Percentiles rank a stretch among this genome's conserved stretches.
Evolutionary conservation across 768 basidiomycete species (phyloP).

Genomic region (Sarcomyxa edulis): DNA sequence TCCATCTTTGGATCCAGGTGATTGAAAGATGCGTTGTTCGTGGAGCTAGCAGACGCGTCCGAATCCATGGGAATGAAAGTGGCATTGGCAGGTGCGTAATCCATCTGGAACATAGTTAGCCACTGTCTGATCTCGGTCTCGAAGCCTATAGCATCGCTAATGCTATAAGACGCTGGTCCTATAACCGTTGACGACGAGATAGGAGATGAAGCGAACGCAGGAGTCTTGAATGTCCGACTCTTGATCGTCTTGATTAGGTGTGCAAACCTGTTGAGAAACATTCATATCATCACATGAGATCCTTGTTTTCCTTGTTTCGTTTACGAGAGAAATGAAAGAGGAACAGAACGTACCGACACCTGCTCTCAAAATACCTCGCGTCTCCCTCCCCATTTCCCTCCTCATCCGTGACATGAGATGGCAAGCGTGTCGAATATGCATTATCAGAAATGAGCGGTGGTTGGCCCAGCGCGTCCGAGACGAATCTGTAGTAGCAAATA

Average conservation of each 20-base stretch:
- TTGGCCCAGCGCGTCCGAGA: constrained; percentile 63
- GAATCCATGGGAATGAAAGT: neutral
- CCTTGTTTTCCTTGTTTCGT: too few relatives aligned
- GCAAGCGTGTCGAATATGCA: constrained; percentile 51
- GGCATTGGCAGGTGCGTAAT: neutral
- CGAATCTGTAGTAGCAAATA: constrained; percentile 39
- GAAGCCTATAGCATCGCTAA: constrained; percentile 57
- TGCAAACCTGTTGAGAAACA: too few relatives aligned
- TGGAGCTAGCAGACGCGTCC: neutral
- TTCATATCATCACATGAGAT: too few relatives aligned
- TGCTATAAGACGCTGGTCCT: constrained; percentile 42
- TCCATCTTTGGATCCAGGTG: constrained; percentile 17
- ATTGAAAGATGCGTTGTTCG: neutral
- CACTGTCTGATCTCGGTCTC: constrained; percentile 54
- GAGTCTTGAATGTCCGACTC: constrained; percentile 34
- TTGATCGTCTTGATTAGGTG: constrained; percentile 60
- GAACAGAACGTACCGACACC: constrained; percentile 50
- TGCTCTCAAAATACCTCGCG: constrained; percentile 41
- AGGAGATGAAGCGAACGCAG: too few relatives aligned
- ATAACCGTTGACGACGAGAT: too few relatives aligned
- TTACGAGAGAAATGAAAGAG: constrained; percentile 1
- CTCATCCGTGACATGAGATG: constrained; percentile 50
- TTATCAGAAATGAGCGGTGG: constrained; percentile 52
- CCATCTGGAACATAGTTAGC: constrained; percentile 27
- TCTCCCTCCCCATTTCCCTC: too few relatives aligned